phyloP scores from a whole-genome alignment of 2,329 filamentous ascomycete species.

The Trichoderma brevicompactum region DNA sequence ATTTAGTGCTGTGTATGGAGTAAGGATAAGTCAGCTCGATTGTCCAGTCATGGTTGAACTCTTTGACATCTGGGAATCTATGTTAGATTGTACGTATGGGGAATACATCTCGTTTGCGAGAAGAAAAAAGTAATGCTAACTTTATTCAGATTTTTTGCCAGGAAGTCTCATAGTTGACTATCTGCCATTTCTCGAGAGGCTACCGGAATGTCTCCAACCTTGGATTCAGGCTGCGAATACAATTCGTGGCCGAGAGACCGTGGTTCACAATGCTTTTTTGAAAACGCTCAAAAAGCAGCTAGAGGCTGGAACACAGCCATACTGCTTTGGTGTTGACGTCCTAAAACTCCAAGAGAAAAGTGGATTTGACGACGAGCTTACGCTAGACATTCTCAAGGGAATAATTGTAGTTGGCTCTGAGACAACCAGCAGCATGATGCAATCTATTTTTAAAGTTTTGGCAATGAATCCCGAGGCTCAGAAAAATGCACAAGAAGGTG shows the following conservation, averaged over 20 bases:
- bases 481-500: conserved; percentile 3
- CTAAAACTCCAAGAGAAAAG: neutral
- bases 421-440: conserved; percentile 26
- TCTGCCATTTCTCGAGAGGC: conserved; percentile 26
- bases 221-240: conserved; percentile 19
- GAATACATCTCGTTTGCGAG: neutral
- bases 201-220: conserved; percentile 25
- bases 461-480: conserved; percentile 16
- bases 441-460: conserved; percentile 14
- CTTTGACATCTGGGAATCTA: neutral
- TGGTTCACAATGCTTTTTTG: neutral
- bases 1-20: conserved; percentile 27
- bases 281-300: neutral
- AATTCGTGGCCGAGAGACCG: neutral
- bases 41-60: conserved; percentile 16
- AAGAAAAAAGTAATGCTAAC: neutral
- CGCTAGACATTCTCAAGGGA: conserved; percentile 3
- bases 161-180: conserved; percentile 26
- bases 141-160: conserved; percentile 10
- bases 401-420: conserved; percentile 19
- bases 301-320: conserved; percentile 3
- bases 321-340: conserved; percentile 17
- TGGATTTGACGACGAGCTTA: neutral
- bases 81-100: neutral
- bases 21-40: conserved; percentile 6